Base-by-base conservation (phyloP, 177 flowering plant genomes). In the Tripterygium wilfordii region DNA sequence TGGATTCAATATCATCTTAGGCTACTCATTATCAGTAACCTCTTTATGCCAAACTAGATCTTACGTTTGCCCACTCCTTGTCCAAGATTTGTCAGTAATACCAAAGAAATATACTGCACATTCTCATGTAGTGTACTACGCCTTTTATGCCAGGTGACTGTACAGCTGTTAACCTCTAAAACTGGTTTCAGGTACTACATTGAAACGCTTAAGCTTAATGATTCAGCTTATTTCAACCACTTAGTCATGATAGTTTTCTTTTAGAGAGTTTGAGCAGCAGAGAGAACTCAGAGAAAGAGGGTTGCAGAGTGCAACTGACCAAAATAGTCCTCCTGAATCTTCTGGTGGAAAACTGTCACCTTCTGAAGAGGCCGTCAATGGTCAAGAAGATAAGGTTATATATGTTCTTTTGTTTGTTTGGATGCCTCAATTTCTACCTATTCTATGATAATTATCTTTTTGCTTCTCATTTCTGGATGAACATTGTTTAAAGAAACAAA, bases 251-350 rank as follows among this genome's bases (percentile, higher is more conserved):
- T 56, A 53, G 2, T 37, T 45, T 52, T 38, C 16, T 52, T 53
- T 35, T 80, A 94, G 99, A 61, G 99, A 94, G 65, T 94, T 94
- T 72, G 96, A 94, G 75, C 96, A 89, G 72, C 99, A 94, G 68
- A 73, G 96, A 65, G 96, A 85, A 63, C 77, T 73, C 31, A 74
- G 85, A 57, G 99, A 92, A 58, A 78, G 61, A 56, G 89, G 94
- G 18, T 60, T 83, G 60, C 90, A 58, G 44, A 56, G 65, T 10
- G 62, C 66, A n/a, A 55, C 62, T 32, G 67, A 65, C 36, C 75
- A 64, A 35, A 65, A 36, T 58, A 56, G 42, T 51, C 71, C 61
- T 58, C 71, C 60, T 52, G 79, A 59, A 30, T 36, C 65, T 58
- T 49, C 49, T 31, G 32, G 46, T 61, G 69, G 63, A 37, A 79